Evolutionary conservation across 2,329 filamentous ascomycete genomes (phyloP), one percentile per base, ranked within the genome.

Genomic region (Trichophaea hybrida): DNA sequence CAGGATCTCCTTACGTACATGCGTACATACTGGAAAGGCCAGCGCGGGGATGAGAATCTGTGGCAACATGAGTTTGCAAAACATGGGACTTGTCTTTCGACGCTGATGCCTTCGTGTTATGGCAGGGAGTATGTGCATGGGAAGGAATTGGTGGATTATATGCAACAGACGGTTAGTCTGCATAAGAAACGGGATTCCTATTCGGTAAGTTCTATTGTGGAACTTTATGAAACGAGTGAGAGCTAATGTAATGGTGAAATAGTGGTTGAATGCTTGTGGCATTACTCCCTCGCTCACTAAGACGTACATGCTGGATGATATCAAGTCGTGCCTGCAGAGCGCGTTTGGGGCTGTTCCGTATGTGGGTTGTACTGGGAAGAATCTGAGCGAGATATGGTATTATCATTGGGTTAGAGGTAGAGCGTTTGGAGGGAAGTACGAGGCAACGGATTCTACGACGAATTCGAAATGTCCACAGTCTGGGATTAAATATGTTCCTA

Each of bases 1-100:
- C 74, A 73, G 1, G 77, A 79, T 33, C 75, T 84, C 0, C 74
- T 89, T 1, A 72, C 74, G 1, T 85, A 82, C 69, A 88, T 88
- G 85, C 72, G 78, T 55, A 79, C 74, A 1, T 86, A 83, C 73
- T 88, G 85, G 85, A 83, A 86, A 69, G 81, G 84, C 68, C 79
- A 82, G 71, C 69, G 78, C 53, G 83, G 83, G 59, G 72, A 81
- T 46, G 79, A 84, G 65, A 73, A 72, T 8, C 80, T 88, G 66
- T 88, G 85, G 85, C 75, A 84, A 69, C 84, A 88, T 70, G 85
- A 88, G 24, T 59, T 59, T 49, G 74, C 75, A 65, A 88, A 86
- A 70, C 85, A 89, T 69, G 86, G 85, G 15, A 83, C 80, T 34
- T 68, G 65, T 72, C 80, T 88, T 64, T 81, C 76, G 66, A 88